phyloP scores from a whole-genome alignment of 1,284 basidiomycete genomes.

The Tylopilus sp. region DNA sequence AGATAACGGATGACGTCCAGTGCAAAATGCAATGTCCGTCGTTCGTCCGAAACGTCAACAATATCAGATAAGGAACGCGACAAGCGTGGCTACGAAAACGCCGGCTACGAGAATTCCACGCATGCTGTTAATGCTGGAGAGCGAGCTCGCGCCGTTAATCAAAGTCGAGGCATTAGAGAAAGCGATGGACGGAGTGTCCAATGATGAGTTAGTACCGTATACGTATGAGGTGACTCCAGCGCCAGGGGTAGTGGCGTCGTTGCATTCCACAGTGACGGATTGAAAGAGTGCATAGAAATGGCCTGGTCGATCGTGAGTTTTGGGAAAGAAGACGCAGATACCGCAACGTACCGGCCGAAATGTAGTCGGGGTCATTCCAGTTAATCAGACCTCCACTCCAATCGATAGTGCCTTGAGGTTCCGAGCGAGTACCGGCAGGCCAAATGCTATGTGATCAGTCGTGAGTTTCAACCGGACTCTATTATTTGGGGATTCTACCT shows the following conservation, averaged over 20 bases:
- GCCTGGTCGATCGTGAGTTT: slow-evolving; percentile 28
- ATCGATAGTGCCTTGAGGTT: slow-evolving; percentile 62
- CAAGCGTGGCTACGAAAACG: slow-evolving; percentile 24
- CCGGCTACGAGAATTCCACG: slow-evolving; percentile 13
- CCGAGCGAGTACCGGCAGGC: slow-evolving; percentile 66
- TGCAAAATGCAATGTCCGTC: background rate
- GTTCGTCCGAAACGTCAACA: background rate
- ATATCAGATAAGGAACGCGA: slow-evolving; percentile 27
- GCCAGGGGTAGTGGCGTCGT: slow-evolving; percentile 42
- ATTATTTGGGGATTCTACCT: slow-evolving; percentile 41
- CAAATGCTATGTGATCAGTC: slow-evolving; percentile 51
- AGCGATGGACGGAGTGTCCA: slow-evolving; percentile 46
- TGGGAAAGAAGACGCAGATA: background rate
- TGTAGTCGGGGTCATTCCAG: slow-evolving; percentile 73
- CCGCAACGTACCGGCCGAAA: slow-evolving; percentile 44
- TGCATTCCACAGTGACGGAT: slow-evolving; percentile 59
- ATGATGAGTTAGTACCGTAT: slow-evolving; percentile 53
- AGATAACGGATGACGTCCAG: background rate
- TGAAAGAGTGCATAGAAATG: slow-evolving; percentile 61
- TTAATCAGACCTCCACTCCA: slow-evolving; percentile 79
- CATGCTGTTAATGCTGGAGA: slow-evolving; percentile 8
- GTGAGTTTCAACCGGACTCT: slow-evolving; percentile 2
- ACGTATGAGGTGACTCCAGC: slow-evolving; percentile 56
- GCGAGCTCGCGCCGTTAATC: slow-evolving; percentile 37
- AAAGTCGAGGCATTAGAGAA: slow-evolving; percentile 55